Percentiles rank a stretch among this genome's conserved stretches.
Conservation (phyloP, 2,329 filamentous ascomycete genomes). For the Coniochaeta hoffmannii region DNA sequence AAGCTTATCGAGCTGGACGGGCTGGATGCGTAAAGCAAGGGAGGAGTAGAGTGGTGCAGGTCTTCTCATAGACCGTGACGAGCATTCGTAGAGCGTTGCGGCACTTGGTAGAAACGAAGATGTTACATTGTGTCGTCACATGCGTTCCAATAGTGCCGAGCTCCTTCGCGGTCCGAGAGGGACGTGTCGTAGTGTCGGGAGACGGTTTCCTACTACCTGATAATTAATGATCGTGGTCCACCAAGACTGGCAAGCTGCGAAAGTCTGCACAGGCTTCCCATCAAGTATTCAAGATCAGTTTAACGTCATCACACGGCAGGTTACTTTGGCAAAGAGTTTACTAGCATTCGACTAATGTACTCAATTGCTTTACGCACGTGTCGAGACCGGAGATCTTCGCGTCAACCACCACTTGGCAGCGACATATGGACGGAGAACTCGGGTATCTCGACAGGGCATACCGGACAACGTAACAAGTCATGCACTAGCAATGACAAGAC, state of each 20-base stretch:
- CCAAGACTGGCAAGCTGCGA: no score
- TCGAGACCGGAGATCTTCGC: background rate
- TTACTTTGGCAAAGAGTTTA: background rate
- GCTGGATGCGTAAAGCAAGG: conserved; percentile 50
- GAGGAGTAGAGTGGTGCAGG: background rate
- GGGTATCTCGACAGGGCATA: conserved; percentile 1
- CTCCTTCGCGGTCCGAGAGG: no score
- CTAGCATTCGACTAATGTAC: background rate
- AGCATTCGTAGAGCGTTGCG: background rate
- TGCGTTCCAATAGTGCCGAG: no score
- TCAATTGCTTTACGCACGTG: background rate
- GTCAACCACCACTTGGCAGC: conserved; percentile 2
- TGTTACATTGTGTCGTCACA: no score
- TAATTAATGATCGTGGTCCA: no score
- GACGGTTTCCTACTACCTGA: no score
- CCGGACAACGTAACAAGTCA: background rate
- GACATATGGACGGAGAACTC: background rate
- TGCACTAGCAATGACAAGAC: conserved; percentile 4
- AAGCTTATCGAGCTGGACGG: conserved; percentile 86
- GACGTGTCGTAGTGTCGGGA: no score
- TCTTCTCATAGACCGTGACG: background rate
- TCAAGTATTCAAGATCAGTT: no score
- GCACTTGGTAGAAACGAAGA: no score
- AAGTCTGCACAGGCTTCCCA: no score
- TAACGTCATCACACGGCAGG: no score